Percentiles rank a stretch among this genome's conserved stretches.
These are phyloP conservation scores for Sphagnum magellanicum DNA, from an alignment of 228 moss, liverwort and hornwort species.

Conservation along the genomic window DNA sequence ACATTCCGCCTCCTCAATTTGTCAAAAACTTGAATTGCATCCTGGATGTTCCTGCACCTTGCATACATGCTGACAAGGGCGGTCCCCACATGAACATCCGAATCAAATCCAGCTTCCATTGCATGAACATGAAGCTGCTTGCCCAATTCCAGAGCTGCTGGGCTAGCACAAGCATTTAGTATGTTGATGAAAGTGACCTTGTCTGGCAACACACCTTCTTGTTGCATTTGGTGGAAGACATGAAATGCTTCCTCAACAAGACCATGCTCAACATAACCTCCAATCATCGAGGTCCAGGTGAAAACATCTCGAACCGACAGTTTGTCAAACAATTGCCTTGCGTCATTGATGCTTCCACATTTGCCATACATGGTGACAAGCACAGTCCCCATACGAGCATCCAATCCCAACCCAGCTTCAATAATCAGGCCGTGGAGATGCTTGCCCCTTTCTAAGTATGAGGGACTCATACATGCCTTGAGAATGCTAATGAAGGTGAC, in stretches of 20 bases:
- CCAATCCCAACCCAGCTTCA: conserved; percentile 1
- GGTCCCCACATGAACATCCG: neutral
- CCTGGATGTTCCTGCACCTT: conserved; percentile 3
- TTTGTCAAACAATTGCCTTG: conserved; percentile 1
- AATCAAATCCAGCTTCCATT: conserved; percentile 1
- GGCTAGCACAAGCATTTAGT: neutral
- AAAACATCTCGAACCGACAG: neutral
- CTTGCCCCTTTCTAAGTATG: neutral
- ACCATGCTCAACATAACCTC: conserved; percentile 4
- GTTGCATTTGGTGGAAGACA: conserved; percentile 2
- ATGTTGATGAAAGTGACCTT: conserved; percentile 5
- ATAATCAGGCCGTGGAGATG: neutral
- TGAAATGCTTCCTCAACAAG: neutral
- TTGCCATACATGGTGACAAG: conserved; percentile 4
- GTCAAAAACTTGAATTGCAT: conserved; percentile 1
- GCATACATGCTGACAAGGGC: conserved; percentile 2
- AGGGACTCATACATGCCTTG: neutral
- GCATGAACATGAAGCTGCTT: neutral
- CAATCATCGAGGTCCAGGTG: conserved; percentile 4
- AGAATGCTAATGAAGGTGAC: neutral
- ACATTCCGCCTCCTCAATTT: conserved; percentile 1
- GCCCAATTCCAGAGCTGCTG: conserved; percentile 1
- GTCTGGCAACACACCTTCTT: conserved; percentile 2
- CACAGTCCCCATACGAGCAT: conserved; percentile 1
- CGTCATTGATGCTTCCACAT: conserved; percentile 4